phyloP scores from a whole-genome alignment of 106 monocot genomes.

The Xerophyta viscosa region DNA sequence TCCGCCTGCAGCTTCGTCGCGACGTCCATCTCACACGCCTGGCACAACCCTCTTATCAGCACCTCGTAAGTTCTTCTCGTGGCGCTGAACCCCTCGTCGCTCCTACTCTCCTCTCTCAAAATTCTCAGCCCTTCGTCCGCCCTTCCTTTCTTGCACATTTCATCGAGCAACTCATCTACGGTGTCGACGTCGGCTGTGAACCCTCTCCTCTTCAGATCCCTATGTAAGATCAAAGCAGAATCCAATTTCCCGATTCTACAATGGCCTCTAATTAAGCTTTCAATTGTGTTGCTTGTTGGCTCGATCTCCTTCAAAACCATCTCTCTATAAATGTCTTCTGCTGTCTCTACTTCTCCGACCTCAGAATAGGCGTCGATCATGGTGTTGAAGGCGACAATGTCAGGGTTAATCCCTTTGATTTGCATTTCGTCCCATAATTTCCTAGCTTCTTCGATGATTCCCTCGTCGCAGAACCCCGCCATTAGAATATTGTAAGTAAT shows the following conservation, averaged over 20 bases:
- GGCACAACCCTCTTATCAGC: constrained; percentile 58
- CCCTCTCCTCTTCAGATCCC: constrained; percentile 41
- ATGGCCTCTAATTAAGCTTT: constrained; percentile 32
- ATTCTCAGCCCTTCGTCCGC: constrained; percentile 37
- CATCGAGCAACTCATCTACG: constrained; percentile 34
- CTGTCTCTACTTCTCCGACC: constrained; percentile 22
- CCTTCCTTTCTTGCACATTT: constrained; percentile 31
- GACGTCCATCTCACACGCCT: constrained; percentile 36
- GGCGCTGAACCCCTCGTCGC: constrained; percentile 22
- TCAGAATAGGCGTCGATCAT: constrained; percentile 46
- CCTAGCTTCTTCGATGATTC: constrained; percentile 28
- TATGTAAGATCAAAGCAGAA: constrained; percentile 21
- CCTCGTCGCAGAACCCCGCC: constrained; percentile 42
- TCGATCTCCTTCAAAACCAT: constrained; percentile 41
- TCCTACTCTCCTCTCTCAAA: constrained; percentile 51
- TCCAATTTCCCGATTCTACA: constrained; percentile 23
- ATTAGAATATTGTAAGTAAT: constrained; percentile 56
- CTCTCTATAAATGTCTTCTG: constrained; percentile 43
- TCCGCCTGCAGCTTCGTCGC: constrained; percentile 61
- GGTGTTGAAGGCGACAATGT: constrained; percentile 50
- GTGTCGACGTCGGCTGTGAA: constrained; percentile 12
- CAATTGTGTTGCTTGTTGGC: constrained; percentile 31
- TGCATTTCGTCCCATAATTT: constrained; percentile 46
- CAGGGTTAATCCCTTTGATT: constrained; percentile 25
- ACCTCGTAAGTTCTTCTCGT: constrained; percentile 31